Base-by-base conservation (phyloP, 805 yeast species). In the Lachancea nothofagi region DNA sequence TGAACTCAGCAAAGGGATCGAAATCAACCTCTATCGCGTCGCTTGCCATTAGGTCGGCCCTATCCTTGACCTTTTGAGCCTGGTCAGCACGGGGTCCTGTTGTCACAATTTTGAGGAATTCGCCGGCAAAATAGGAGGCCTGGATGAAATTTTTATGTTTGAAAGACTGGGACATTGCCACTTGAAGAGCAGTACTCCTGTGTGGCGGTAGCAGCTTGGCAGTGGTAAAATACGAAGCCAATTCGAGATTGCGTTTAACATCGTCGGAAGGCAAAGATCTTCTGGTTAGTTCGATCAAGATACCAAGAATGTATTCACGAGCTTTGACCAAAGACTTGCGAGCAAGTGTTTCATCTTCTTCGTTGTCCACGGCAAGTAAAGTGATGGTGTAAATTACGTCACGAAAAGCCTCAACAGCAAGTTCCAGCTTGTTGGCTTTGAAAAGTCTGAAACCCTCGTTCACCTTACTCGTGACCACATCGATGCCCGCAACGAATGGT, bases 151-250 rank as follows among this genome's bases (percentile, higher is more conserved):
- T 90, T 62, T 89, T 88, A 60, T 82, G 72, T 60, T 83, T 85
- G 74, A 85, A 88, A 28, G 93, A 78, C 68, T 86, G 95, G 32
- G 83, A 79, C 93, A 90, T 84, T 28, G 99, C 98, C 41, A 88
- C 96, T 61, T 87, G 94, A 53, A 88, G 71, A 9, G 97, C 96
- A 56, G 87, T 82, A 39, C 82, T 77, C 44, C 83, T 77, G 64
- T 93, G 98, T 6, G 83, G 81, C 25, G 84, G 80, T 48, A 83
- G 86, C 51, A 93, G 73, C 48, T 83, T 76, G 20, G 89, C 81
- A 57, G 77, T 80, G 10, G 98, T 87, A 70, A 93, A 94, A 65
- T 90, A 90, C 1, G 97, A 94, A 5, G 98, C 97, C 50, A 93
- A 70, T 64, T 93, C 97, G 57, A 93, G 72, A 62, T 87, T 89